Evolutionary conservation across 164 flowering plant genomes (phyloP), one percentile per base, ranked within the genome.

Genomic region (Warburgia ugandensis): DNA sequence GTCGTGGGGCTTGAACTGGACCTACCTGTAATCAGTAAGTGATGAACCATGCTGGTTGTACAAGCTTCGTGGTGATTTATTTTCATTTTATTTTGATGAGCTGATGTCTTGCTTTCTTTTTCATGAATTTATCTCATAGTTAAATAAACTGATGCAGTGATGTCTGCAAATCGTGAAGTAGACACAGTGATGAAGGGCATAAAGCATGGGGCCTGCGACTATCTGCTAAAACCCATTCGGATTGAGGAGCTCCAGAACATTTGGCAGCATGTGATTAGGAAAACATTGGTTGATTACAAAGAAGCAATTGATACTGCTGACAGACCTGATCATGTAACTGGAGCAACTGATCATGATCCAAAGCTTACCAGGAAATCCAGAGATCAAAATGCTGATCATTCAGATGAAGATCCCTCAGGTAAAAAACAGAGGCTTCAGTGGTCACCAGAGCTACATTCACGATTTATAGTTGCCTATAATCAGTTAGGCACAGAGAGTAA

Each of bases 11-110:
- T 72, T 7, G 75, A 75, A 50, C 74, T 73, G 72, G 79, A 75
- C 54, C 31, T 51, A 14, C 79, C 79, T 7, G 79, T 77, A 13
- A 75, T 77, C 32, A 70, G 83, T 77, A 66, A 47, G 70, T 25
- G 28, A 11, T 49, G 2, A 20, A 5, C 11, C n/a, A 40, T 26
- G 32, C 10, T 44, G 4, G 19, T 37, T 37, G 41, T 14, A 37
- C 11, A 27, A 4, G 19, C 30, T 14, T 6, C 0, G 26, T n/a
- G 29, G 1, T 44, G 11, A n/a, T n/a, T n/a, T n/a, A n/a, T n/a
- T n/a, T n/a, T n/a, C n/a, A n/a, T n/a, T n/a, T n/a, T n/a, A n/a
- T n/a, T n/a, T n/a, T n/a, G n/a, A n/a, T n/a, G n/a, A n/a, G n/a
- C n/a, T n/a, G n/a, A n/a, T n/a, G n/a, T n/a, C 16, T 41, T 41